Base-by-base conservation (phyloP, 331 rosid genomes). In the Pyracantha coccinea region DNA sequence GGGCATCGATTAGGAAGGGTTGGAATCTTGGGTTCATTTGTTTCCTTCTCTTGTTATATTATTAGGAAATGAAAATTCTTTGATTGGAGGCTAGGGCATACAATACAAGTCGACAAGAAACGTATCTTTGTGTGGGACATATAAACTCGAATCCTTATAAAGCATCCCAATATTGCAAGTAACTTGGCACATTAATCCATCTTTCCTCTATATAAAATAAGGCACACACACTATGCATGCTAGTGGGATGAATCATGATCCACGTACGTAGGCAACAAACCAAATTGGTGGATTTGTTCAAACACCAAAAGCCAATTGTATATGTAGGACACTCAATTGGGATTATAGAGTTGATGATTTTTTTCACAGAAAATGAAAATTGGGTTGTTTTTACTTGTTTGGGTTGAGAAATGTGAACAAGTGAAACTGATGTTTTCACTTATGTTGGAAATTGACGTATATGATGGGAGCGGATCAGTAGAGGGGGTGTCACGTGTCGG, bases 141-240 rank as follows among this genome's bases (percentile, higher is more conserved):
- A 17, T 10, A 31, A 57, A 73, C 79, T 16, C 8, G 64, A 60
- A 77, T 68, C 74, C 23, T 41, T 78, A 20, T 27, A 74, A 38
- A 66, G 83, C 66, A 69, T 73, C 72, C 82, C 82, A 38, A 20
- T 27, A 44, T 27, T 81, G 21, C 77, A 82, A 77, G 79, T 61
- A 65, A 81, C 53, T 44, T 61, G 19, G 21, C 57, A 2, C 9
- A 52, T 52, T 52, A 15, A 15, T 15, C 3, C 8, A 52, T 19
- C 20, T 52, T 52, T 52, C 20, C 21, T 52, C 57, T 6, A 11
- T 38, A 0, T 38, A 38, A 9, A 38, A 38, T 38, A 38, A 38
- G 44, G 44, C 44, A 35, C 44, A 35, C 44, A 35, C 44, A 35
- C 44, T 35, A 35, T 35, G 41, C 41, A 35, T 35, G 44, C 44